A percentile compares a stretch with the other conserved stretches of the same genome.
Conservation (phyloP, 192 early-diverging fungal genomes). For the Linnemannia schmuckeri region DNA sequence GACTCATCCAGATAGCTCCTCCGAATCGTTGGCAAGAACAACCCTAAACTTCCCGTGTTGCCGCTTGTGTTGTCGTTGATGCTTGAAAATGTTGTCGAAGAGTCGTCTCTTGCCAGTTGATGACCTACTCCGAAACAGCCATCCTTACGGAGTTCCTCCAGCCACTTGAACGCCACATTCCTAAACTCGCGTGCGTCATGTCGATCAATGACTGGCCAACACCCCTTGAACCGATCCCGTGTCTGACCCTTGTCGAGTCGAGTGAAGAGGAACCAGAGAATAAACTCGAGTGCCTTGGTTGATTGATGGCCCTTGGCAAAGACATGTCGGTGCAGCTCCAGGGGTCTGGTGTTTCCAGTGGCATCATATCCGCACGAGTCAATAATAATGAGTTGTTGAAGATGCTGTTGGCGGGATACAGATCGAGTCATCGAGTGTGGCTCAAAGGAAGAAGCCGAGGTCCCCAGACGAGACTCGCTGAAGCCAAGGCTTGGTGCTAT, state of each 20-base stretch:
- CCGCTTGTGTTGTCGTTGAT: background rate
- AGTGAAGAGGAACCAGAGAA: constrained; percentile 66
- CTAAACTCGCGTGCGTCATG: constrained; percentile 70
- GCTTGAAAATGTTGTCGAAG: background rate
- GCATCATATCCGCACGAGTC: constrained; percentile 10
- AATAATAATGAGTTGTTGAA: constrained; percentile 20
- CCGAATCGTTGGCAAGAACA: constrained; percentile 44
- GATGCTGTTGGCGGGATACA: background rate
- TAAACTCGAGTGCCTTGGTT: constrained; percentile 67
- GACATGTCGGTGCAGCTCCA: constrained; percentile 62
- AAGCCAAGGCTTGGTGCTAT: background rate
- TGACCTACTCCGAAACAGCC: constrained; percentile 43
- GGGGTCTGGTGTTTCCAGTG: constrained; percentile 6
- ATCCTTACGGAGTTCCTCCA: constrained; percentile 69
- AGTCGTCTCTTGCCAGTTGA: background rate
- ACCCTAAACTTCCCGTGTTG: background rate
- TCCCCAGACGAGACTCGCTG: background rate
- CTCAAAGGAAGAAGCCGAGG: background rate
- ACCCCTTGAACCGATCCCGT: constrained; percentile 62
- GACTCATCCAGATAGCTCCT: constrained; percentile 52
- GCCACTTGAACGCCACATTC: constrained; percentile 67
- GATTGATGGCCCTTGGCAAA: constrained; percentile 70
- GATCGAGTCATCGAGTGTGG: background rate
- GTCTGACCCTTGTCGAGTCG: constrained; percentile 53
- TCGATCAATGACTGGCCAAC: constrained; percentile 70